These are phyloP conservation scores for Plasmodium knowlesi DNA, from an alignment of 169 alveolate species.

Conservation along the genomic window DNA sequence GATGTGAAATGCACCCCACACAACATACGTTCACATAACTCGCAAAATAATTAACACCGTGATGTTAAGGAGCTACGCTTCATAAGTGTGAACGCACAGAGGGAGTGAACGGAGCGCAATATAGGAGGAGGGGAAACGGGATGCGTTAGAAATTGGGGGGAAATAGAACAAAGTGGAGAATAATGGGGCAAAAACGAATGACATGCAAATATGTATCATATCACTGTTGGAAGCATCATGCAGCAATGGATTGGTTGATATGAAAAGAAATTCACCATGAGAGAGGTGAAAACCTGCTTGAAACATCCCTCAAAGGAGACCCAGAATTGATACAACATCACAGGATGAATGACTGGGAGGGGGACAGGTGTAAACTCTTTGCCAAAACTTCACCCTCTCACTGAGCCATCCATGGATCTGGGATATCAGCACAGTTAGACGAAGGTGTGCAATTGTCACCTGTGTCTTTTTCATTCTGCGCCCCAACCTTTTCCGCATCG, in stretches of 20 bases:
- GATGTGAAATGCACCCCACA: neutral
- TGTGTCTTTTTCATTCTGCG: neutral
- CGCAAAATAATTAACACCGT: neutral
- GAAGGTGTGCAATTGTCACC: neutral
- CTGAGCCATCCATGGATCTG: neutral
- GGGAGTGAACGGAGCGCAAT: no score
- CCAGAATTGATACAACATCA: neutral
- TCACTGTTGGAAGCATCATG: neutral
- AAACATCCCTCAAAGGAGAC: neutral
- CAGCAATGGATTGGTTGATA: neutral
- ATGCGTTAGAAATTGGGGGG: neutral
- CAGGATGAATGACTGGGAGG: neutral
- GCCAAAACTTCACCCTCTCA: neutral
- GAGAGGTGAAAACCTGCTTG: neutral
- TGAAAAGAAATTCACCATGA: neutral
- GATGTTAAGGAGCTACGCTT: neutral
- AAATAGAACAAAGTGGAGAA: neutral
- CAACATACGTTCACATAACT: neutral
- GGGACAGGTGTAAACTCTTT: neutral
- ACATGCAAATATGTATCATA: neutral
- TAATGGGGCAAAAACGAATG: neutral
- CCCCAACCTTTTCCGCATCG: neutral
- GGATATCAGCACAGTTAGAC: conserved; percentile 5
- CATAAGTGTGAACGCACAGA: neutral
- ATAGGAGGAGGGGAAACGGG: neutral